Evolutionary conservation across 768 basidiomycete species (phyloP), one percentile per base, ranked within the genome.

Genomic region (Leucocoprinus birnbaumii): DNA sequence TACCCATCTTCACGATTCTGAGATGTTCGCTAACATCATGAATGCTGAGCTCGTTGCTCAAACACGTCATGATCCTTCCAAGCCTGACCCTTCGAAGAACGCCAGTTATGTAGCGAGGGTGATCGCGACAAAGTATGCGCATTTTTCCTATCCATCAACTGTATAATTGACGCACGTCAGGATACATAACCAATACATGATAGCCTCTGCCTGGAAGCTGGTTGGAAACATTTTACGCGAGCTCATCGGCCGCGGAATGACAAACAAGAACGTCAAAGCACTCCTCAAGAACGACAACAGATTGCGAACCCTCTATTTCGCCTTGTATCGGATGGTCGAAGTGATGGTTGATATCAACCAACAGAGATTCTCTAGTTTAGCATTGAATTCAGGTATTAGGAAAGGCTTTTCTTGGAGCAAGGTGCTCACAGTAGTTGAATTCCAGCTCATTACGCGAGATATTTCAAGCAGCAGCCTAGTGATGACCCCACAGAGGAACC

Each of bases 201-300:
- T 92, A 31, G 87, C 90, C n/a, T 83, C 89, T 14, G 86, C 83
- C 1, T 94, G 91, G 91, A 88, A 79, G 59, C 71, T 92, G 46
- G 83, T 89, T n/a, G 67, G 76, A 3, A 76, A 85, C 55, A 73
- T 74, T 27, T 71, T 93, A 51, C 75, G 75, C 49, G 73, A 80
- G 24, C 71, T 92, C 44, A 71, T 76, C n/a, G 69, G 77, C 16
- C 70, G 73, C 11, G 86, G 85, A 27, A 59, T 89, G 16, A 68
- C 74, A 7, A 85, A 91, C 55, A 62, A 67, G 25, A 75, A 72
- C 27, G 71, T 83, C 54, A 82, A 83, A 53, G 58, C 60, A 2
- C 78, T 82, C 57, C 73, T 91, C n/a, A 74, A 76, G 65, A 73
- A 68, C 11, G 74, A 87, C 56, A 60, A 66, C 25, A 68, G 65